Base-by-base conservation (phyloP, 139 green algal genomes). In the Monoraphidium neglectum region DNA sequence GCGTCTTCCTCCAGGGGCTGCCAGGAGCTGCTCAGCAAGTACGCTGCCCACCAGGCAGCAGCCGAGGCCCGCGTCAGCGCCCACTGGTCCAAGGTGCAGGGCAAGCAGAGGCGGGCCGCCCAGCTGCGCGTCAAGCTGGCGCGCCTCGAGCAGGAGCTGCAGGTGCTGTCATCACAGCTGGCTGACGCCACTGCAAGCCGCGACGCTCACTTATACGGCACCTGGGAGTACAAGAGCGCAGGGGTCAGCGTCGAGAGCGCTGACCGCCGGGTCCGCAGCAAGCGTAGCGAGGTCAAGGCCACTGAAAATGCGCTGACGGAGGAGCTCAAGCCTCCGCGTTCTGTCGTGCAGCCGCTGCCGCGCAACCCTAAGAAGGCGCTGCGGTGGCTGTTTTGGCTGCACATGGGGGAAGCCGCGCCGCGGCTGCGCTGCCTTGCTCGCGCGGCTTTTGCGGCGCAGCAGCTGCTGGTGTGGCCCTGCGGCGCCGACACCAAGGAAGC, bases 51-150 rank as follows among this genome's bases (percentile, higher is more conserved):
- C 77, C 63, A 15, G 32, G n/a, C 62, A 23, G 35, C 37, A 65
- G 72, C 79, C 23, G 57, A 65, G 43, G 18, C 35, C 15, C 61
- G 78, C 12, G 36, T 33, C 10, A 32, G 70, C 2, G 37, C 38
- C 0, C 78, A 83, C 53, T 83, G 78, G 78, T 30, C 51, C n/a
- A 64, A 68, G 38, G 70, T 83, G 18, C 28, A 38, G 30, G 1
- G 30, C 1, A 79, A 83, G 78, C 64, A 83, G 70, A 13, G 30
- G 57, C 57, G 24, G 13, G 57, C 57, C 26, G n/a, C 57, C 13
- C 18, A 65, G 24, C 57, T 65, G 57, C 24, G 57, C 10, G n/a
- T 12, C 26, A 16, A 65, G 57, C 12, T 65, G 18, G 51, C 18
- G 21, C 18, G 18, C 18, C 21, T 60, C 18, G 18, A 21, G 51